Conservation (phyloP, 768 basidiomycete species). For the Rhodocollybia butyracea region DNA sequence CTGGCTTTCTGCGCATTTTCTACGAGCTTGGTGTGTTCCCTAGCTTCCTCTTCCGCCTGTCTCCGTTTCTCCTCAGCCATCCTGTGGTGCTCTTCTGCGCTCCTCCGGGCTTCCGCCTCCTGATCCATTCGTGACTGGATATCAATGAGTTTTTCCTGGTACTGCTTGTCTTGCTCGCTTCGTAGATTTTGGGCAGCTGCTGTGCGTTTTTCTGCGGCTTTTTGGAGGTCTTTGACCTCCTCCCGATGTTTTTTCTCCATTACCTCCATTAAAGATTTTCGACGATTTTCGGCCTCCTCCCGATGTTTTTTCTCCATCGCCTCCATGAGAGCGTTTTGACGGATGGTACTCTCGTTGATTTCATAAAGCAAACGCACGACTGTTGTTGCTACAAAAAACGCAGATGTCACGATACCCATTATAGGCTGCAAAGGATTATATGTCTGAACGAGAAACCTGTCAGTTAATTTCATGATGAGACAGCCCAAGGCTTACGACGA, state of each 20-base stretch:
- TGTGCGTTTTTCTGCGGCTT: not conserved
- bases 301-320: slow-evolving; percentile 2
- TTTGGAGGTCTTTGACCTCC: not conserved
- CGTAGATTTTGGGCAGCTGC: not conserved
- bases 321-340: not conserved
- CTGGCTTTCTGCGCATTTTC: slow-evolving; percentile 2
- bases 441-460: too few species aligned
- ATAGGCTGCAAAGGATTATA: too few species aligned
- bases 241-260: too few species aligned
- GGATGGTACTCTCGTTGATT: not conserved
- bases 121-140: slow-evolving; percentile 1
- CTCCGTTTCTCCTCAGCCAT: not conserved
- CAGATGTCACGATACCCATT: too few species aligned
- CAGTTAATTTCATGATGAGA: too few species aligned
- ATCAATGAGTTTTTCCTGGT: not conserved
- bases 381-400: too few species aligned
- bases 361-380: too few species aligned
- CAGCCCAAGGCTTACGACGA: too few species aligned
- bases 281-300: too few species aligned
- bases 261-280: too few species aligned
- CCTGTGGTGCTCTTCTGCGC: not conserved
- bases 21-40: not conserved
- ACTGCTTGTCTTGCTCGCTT: not conserved
- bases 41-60: not conserved
- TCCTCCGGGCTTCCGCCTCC: not conserved